Percentiles rank a stretch among this genome's conserved stretches.
Conservation (phyloP, 768 basidiomycete species). For the Boletus insuetus region DNA sequence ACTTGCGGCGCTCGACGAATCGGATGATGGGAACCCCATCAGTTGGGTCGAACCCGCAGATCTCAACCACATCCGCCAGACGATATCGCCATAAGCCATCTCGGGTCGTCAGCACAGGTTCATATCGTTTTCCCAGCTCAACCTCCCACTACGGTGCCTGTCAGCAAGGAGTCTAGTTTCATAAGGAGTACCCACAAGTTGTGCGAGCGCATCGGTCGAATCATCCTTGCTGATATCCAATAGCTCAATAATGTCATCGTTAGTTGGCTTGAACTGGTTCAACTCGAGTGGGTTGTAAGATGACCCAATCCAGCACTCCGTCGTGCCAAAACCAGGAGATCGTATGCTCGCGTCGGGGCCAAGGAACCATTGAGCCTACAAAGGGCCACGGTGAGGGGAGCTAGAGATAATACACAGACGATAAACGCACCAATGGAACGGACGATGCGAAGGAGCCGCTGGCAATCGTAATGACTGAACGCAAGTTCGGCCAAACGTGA, state of each 20-base stretch:
- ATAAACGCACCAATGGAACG: too few species aligned
- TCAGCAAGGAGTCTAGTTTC: not conserved
- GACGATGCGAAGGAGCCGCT: slow-evolving; percentile 16
- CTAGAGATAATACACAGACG: too few species aligned
- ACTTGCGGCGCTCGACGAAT: slow-evolving; percentile 15
- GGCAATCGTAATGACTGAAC: not conserved
- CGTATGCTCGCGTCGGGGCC: not conserved
- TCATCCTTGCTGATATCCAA: slow-evolving; percentile 9
- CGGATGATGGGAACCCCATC: slow-evolving; percentile 19
- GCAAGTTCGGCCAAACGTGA: slow-evolving; percentile 12
- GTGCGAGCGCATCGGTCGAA: not conserved
- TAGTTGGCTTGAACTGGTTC: slow-evolving; percentile 7
- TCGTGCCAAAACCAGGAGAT: not conserved
- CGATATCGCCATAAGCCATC: slow-evolving; percentile 24
- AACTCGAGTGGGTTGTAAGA: slow-evolving; percentile 4
- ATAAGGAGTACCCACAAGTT: not conserved
- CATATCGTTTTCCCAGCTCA: slow-evolving; percentile 4
- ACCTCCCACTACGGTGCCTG: slow-evolving; percentile 16
- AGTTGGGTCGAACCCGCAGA: slow-evolving; percentile 16
- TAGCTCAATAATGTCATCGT: slow-evolving; percentile 8
- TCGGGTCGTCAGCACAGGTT: slow-evolving; percentile 3
- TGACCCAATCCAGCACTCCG: slow-evolving; percentile 9
- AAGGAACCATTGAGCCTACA: slow-evolving; percentile 9
- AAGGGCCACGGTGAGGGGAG: not conserved
- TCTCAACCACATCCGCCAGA: slow-evolving; percentile 22